Evolutionary conservation across 2,329 filamentous ascomycete species (phyloP).

Genomic region (Phialemoniopsis sp.): DNA sequence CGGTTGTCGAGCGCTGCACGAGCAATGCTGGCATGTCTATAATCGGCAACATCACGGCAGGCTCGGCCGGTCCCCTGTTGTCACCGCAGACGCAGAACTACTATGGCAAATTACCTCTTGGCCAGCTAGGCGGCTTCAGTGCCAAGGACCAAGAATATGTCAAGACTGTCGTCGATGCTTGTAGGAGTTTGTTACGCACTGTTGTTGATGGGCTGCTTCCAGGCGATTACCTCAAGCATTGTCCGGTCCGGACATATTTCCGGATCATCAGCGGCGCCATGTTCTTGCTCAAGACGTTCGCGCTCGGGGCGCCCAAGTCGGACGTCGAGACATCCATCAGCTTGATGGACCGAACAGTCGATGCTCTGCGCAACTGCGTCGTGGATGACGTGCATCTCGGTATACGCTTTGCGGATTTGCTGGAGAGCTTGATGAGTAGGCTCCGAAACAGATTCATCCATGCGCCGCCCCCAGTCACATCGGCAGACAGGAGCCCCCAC

Average conservation of each 20-base stretch:
- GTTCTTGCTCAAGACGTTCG: slow-evolving; percentile 82
- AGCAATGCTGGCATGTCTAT: slow-evolving; percentile 57
- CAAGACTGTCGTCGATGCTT: slow-evolving; percentile 72
- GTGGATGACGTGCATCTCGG: slow-evolving; percentile 83
- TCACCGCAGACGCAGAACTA: slow-evolving; percentile 63
- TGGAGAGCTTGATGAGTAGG: slow-evolving; percentile 73
- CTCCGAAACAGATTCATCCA: slow-evolving; percentile 72
- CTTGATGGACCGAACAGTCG: slow-evolving; percentile 70
- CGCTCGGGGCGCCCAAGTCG: slow-evolving; percentile 72
- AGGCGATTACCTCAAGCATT: slow-evolving; percentile 73
- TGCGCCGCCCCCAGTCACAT: slow-evolving; percentile 41
- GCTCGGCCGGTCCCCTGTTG: slow-evolving; percentile 19
- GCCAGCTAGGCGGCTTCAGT: slow-evolving; percentile 60
- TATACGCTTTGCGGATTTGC: slow-evolving; percentile 77
- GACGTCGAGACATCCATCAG: slow-evolving; percentile 73
- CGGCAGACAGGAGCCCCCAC: slow-evolving; percentile 20
- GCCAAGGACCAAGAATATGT: slow-evolving; percentile 69
- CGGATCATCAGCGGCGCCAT: slow-evolving; percentile 82
- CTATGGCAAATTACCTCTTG: slow-evolving; percentile 60
- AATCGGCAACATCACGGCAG: slow-evolving; percentile 22
- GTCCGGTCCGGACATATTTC: slow-evolving; percentile 80
- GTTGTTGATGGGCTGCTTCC: slow-evolving; percentile 75
- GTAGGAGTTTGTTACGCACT: slow-evolving; percentile 69
- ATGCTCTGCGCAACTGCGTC: slow-evolving; percentile 71
- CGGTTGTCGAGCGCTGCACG: slow-evolving; percentile 89